Evolutionary conservation across 345 rosid species (phyloP).

Genomic region (Angophora floribunda): DNA sequence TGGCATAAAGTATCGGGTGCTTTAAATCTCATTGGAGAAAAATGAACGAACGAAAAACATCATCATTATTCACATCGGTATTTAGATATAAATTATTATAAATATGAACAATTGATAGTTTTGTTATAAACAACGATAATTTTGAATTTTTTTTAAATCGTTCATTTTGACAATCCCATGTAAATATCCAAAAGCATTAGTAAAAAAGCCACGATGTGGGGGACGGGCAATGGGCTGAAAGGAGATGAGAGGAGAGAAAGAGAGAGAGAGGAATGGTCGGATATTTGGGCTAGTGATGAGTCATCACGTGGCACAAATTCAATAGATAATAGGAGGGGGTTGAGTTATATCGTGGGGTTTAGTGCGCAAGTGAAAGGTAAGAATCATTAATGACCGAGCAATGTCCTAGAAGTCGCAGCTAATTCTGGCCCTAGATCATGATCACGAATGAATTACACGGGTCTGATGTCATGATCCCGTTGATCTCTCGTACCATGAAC

Average conservation of each 20-base stretch:
- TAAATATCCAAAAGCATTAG: not conserved
- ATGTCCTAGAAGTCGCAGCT: not conserved
- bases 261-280: too few species aligned
- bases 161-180: not conserved
- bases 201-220: not conserved
- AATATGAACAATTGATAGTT: not conserved
- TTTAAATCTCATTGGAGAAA: not conserved
- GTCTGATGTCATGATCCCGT: not conserved
- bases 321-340: not conserved
- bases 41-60: not conserved
- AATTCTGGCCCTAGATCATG: not conserved
- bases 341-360: fast-evolving
- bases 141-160: not conserved
- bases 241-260: not conserved
- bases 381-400: not conserved
- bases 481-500: not conserved
- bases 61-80: not conserved
- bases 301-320: not conserved
- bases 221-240: not conserved
- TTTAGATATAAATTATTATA: not conserved
- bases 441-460: not conserved
- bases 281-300: not conserved
- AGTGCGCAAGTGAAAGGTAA: not conserved
- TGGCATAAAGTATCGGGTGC: not conserved
- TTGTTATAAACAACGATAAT: too few species aligned